Percentiles rank a stretch among this genome's conserved stretches.
Evolutionary conservation across 768 basidiomycete genomes (phyloP).

Genomic region (Glaciozyma martinii): DNA sequence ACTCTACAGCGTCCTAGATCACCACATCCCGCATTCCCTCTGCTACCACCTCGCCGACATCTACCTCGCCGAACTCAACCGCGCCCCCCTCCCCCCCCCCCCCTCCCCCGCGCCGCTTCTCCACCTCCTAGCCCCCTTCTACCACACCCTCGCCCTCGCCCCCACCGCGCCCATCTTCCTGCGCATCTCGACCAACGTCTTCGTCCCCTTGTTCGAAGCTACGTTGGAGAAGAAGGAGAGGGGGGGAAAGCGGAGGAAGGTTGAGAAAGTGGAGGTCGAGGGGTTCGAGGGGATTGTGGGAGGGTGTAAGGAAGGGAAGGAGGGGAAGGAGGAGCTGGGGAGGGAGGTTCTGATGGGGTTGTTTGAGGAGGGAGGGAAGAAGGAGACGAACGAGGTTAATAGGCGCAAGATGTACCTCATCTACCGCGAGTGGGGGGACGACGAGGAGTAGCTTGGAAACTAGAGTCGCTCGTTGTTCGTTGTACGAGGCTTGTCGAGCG

Average conservation of each 20-base stretch:
- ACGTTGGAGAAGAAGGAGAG: constrained; percentile 16
- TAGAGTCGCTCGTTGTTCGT: no score
- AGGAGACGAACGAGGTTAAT: constrained; percentile 66
- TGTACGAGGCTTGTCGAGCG: no score
- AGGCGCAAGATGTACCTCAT: constrained; percentile 65
- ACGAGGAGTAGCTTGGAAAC: neutral
- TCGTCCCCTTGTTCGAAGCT: constrained; percentile 57
- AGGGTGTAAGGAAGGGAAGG: no score
- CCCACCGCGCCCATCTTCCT: constrained; percentile 57
- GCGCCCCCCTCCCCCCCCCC: constrained; percentile 32
- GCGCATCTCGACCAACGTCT: constrained; percentile 59
- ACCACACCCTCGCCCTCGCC: constrained; percentile 61
- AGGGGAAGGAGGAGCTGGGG: constrained; percentile 6
- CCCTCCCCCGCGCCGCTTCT: constrained; percentile 45
- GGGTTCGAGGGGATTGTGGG: neutral
- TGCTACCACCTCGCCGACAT: constrained; percentile 81
- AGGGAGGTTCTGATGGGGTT: constrained; percentile 38
- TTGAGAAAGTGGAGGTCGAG: neutral
- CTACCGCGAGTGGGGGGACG: neutral
- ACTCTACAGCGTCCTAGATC: constrained; percentile 52
- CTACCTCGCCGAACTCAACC: constrained; percentile 81
- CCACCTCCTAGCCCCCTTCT: constrained; percentile 59
- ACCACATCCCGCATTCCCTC: constrained; percentile 65
- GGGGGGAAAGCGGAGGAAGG: neutral
- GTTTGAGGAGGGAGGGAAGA: constrained; percentile 64